These are phyloP conservation scores for Neonectria ditissima DNA, from an alignment of 2,329 filamentous ascomycete genomes.

Conservation along the genomic window DNA sequence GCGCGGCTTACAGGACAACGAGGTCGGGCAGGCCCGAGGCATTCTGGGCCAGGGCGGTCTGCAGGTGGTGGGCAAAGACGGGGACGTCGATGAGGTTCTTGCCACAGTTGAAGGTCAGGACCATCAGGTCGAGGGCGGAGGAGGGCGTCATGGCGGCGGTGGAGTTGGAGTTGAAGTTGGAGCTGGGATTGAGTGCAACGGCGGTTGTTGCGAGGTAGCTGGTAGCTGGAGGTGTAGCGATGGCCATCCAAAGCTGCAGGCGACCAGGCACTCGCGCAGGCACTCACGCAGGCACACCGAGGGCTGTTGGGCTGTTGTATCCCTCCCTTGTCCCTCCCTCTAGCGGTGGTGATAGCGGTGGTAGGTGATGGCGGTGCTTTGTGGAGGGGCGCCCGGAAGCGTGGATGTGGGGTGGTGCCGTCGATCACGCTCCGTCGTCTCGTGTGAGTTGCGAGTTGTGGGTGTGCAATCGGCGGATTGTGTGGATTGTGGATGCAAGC, in stretches of 20 bases:
- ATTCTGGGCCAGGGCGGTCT: slow-evolving; percentile 66
- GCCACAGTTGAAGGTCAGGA: slow-evolving; percentile 92
- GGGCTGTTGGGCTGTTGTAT: not conserved
- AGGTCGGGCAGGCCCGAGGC: slow-evolving; percentile 62
- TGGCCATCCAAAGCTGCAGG: slow-evolving; percentile 23
- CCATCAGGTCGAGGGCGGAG: slow-evolving; percentile 74
- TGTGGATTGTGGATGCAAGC: not conserved
- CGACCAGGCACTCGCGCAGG: not conserved
- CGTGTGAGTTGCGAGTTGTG: slow-evolving; percentile 11
- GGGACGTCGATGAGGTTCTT: slow-evolving; percentile 76
- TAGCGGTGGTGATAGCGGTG: slow-evolving; percentile 1
- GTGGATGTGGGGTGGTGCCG: slow-evolving; percentile 21
- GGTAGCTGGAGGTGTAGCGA: slow-evolving; percentile 1
- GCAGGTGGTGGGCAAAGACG: slow-evolving; percentile 78
- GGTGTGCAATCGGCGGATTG: not conserved
- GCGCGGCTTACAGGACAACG: slow-evolving; percentile 65
- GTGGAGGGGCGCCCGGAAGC: not conserved
- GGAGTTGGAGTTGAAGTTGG: slow-evolving; percentile 8
- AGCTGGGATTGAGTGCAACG: slow-evolving; percentile 4
- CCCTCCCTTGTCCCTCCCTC: too few species aligned
- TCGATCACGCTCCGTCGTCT: slow-evolving; percentile 25
- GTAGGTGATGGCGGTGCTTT: not conserved
- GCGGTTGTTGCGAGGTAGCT: not conserved
- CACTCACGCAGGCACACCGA: slow-evolving; percentile 11
- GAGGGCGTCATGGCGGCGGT: slow-evolving; percentile 54